Base-by-base conservation (phyloP, 306 rosid genomes). In the Alnus rubra region DNA sequence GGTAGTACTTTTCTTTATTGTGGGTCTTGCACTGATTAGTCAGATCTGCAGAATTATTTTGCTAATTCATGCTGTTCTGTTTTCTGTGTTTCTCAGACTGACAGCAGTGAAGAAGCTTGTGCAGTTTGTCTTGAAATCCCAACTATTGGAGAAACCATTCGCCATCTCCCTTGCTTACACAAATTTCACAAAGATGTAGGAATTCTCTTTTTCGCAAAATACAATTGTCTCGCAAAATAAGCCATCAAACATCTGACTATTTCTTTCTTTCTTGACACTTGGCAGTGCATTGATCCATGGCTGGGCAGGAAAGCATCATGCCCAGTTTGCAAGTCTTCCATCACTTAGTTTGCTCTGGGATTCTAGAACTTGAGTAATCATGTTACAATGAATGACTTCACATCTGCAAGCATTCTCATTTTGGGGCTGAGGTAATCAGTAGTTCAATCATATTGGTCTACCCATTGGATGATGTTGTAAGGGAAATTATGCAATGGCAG, bases 251-350 rank as follows among this genome's bases (percentile, higher is more conserved):
- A 35, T 76, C 79, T 86, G 19, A 83, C 60, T 79, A 18, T 5
- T 64, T 60, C 37, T 33, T 35, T 56, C 6, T 23, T 33, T 74
- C 23, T 23, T 85, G 45, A 42, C 96, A 95, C 23, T 23, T 85
- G 45, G 35, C 96, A 95, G 99, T 95, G 99, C 64, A 95, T 95
- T 4, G 99, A 95, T 91, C 96, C 96, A 51, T 95, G 99, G 99
- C 94, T 95, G 39, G 71, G 60, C 47, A 82, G 94, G 79, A 93
- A 81, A 86, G 83, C 93, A 31, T 87, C 91, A 3, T 95, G 99
- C 89, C 98, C 99, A 0, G 87, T 95, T 75, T 93, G 99, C 92
- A 95, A 95, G 89, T 93, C 86, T 28, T 91, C 98, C 5, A 76
- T 93, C 83, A 84, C 89, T 51, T 95, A 78, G 83, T 58, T 65